Conservation (phyloP, 352 stramenopile species). For the Globisporangium iwayamae region DNA sequence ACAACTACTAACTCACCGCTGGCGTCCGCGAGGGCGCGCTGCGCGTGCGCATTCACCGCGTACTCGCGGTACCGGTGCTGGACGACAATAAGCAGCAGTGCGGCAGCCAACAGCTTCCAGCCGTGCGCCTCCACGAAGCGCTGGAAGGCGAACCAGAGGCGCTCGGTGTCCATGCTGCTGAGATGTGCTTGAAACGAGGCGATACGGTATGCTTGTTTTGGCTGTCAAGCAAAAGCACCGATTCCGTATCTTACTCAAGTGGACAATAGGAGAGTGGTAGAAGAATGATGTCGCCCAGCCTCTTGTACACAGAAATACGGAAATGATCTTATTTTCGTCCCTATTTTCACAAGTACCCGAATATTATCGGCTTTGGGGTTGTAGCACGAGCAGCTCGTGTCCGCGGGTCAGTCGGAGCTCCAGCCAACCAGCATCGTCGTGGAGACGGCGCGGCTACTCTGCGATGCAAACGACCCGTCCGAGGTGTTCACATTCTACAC, state of each 20-base stretch:
- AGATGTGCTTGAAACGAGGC: background rate
- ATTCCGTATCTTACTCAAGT: no score
- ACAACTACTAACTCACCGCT: slow-evolving; percentile 38
- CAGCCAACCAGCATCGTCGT: slow-evolving; percentile 29
- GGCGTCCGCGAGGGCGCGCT: slow-evolving; percentile 33
- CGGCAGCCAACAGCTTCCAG: slow-evolving; percentile 41
- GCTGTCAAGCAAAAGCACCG: background rate
- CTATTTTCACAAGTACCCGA: no score
- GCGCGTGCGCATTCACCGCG: slow-evolving; percentile 23
- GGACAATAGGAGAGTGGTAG: no score
- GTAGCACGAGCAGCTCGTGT: slow-evolving; percentile 30
- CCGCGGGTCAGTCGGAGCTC: slow-evolving; percentile 27
- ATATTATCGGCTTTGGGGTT: no score
- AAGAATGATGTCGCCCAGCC: no score
- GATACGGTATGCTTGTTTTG: background rate
- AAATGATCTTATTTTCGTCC: no score
- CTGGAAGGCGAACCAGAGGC: slow-evolving; percentile 26
- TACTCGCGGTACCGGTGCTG: slow-evolving; percentile 29
- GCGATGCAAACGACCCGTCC: slow-evolving; percentile 35
- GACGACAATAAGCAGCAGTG: slow-evolving; percentile 26
- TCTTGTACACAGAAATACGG: no score
- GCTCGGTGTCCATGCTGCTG: slow-evolving; percentile 11
- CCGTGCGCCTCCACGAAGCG: slow-evolving; percentile 43
- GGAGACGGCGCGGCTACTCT: slow-evolving; percentile 42
- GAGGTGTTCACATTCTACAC: slow-evolving; percentile 52